A percentile compares a stretch with the other conserved stretches of the same genome.
Conservation (phyloP, 2,329 filamentous ascomycete species). For the Phyllosticta ampelicida region DNA sequence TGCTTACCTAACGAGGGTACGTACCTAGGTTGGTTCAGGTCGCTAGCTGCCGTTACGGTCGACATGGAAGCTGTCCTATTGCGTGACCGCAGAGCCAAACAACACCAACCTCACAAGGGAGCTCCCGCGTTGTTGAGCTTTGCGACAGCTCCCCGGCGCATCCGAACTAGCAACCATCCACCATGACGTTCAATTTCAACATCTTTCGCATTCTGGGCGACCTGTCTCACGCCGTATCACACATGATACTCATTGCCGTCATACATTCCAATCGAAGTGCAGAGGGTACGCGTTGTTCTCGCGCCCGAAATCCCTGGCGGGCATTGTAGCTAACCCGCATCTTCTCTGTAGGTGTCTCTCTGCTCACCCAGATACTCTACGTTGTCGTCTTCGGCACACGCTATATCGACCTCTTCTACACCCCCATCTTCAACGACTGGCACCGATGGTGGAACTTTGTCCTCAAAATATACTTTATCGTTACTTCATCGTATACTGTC, state of each 20-base stretch:
- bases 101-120: background rate
- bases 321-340: background rate
- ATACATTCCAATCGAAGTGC: constrained; percentile 83
- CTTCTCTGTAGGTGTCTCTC: constrained; percentile 58
- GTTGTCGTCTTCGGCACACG: constrained; percentile 73
- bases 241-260: constrained; percentile 80
- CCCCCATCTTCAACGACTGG: constrained; percentile 27
- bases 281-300: constrained; percentile 47
- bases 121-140: background rate
- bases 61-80: background rate
- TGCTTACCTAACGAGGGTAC: background rate
- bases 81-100: constrained; percentile 4
- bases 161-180: background rate
- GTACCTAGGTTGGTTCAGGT: background rate
- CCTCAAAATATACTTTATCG: constrained; percentile 84
- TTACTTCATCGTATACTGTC: constrained; percentile 75
- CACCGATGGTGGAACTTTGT: constrained; percentile 48
- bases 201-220: constrained; percentile 72
- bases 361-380: constrained; percentile 86
- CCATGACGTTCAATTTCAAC: constrained; percentile 27
- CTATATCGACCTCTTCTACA: constrained; percentile 69
- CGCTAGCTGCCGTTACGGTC: constrained; percentile 9
- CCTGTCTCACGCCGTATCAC: constrained; percentile 72
- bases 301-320: background rate
- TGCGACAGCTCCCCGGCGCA: constrained; percentile 1